These are phyloP conservation scores for Waltergamsia citrina DNA, from an alignment of 2,329 filamentous ascomycete species.

Conservation along the genomic window DNA sequence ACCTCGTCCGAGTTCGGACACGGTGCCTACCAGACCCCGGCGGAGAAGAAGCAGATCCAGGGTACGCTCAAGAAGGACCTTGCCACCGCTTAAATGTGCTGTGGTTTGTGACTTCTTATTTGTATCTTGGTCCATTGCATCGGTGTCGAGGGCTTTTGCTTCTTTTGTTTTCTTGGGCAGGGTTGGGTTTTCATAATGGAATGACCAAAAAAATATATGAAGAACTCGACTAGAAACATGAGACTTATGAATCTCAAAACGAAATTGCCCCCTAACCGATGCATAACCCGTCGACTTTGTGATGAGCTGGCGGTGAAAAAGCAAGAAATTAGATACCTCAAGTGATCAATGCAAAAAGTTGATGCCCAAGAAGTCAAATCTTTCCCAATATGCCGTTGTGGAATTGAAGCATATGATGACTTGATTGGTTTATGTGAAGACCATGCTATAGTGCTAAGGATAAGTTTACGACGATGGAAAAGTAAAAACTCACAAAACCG, in stretches of 20 bases:
- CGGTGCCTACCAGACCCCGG: slow-evolving; percentile 96
- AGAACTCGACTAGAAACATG: slow-evolving; percentile 19
- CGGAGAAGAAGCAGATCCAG: slow-evolving; percentile 96
- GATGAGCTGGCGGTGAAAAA: not conserved
- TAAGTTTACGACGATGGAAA: no score
- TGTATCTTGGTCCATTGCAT: slow-evolving; percentile 38
- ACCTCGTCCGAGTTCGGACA: slow-evolving; percentile 99
- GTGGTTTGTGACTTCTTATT: slow-evolving; percentile 25
- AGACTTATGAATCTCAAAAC: slow-evolving; percentile 14
- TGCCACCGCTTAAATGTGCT: slow-evolving; percentile 37
- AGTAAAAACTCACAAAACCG: slow-evolving; percentile 4
- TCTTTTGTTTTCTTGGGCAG: slow-evolving; percentile 21
- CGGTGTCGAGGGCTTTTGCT: slow-evolving; percentile 40
- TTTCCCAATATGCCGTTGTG: no score
- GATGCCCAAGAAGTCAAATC: no score
- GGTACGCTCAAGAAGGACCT: slow-evolving; percentile 99
- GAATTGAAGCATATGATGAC: no score
- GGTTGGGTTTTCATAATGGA: slow-evolving; percentile 22
- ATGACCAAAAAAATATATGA: slow-evolving; percentile 18
- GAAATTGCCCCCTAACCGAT: slow-evolving; percentile 3
- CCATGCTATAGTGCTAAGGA: no score
- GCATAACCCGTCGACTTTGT: not conserved
- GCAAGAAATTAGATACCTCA: not conserved
- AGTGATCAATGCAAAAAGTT: not conserved
- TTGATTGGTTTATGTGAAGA: no score